A percentile compares a stretch with the other conserved stretches of the same genome.
Evolutionary conservation across 257 asterid genomes (phyloP).

Genomic region (Jacaranda copaia): DNA sequence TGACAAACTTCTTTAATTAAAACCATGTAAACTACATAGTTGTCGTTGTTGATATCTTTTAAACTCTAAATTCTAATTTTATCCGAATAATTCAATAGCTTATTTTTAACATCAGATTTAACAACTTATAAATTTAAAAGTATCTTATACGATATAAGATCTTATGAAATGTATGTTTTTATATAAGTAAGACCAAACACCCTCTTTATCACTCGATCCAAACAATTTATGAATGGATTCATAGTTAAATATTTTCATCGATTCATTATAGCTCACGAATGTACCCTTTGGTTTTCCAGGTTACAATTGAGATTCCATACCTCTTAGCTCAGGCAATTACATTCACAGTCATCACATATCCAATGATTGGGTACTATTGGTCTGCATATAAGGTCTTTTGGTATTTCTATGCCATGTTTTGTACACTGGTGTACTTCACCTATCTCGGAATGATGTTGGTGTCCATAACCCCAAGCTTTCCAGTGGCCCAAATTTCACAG

Average conservation of each 20-base stretch:
- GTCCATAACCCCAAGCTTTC: constrained; percentile 61
- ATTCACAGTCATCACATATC: constrained; percentile 57
- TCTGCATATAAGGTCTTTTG: constrained; percentile 57
- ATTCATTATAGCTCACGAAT: neutral
- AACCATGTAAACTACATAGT: too few species aligned
- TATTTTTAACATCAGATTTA: too few species aligned
- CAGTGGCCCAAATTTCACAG: constrained; percentile 60
- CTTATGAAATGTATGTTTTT: too few species aligned
- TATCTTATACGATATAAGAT: neutral
- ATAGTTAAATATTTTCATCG: neutral
- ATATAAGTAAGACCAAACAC: too few species aligned
- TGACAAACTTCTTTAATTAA: too few species aligned
- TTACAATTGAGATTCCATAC: constrained; percentile 60
- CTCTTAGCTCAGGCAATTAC: constrained; percentile 52
- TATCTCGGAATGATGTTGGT: constrained; percentile 69
- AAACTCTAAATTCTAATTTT: too few species aligned
- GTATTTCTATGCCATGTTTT: constrained; percentile 56
- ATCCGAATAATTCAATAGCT: too few species aligned
- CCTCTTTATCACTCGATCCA: too few species aligned
- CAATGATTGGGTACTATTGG: constrained; percentile 66
- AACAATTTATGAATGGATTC: neutral
- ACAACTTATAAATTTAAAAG: neutral
- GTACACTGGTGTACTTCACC: constrained; percentile 57
- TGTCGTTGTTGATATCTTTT: too few species aligned
- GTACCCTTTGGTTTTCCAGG: constrained; percentile 42